Base-by-base conservation (phyloP, 345 rosid genomes). In the Euclidium syriacum region DNA sequence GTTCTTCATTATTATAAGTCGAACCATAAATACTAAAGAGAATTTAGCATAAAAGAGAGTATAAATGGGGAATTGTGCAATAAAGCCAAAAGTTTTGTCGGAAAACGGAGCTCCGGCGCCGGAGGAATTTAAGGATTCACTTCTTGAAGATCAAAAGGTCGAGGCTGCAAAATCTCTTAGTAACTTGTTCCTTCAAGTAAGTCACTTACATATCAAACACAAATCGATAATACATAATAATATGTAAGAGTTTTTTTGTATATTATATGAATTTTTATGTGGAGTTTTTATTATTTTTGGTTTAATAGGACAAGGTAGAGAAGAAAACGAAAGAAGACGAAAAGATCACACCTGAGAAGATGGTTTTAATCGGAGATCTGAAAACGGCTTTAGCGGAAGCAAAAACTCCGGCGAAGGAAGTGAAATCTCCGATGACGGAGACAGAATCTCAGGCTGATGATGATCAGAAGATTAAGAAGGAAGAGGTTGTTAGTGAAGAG, bases 61-160 rank as follows among this genome's bases (percentile, higher is more conserved):
- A 51, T 2, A 69, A n/a, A n/a, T 61, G 73, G 73, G 73, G 26
- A 69, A 69, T 20, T 70, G 74, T 52, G 68, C 40, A 52, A 55
- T 70, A 19, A 62, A 70, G 47, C 74, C 74, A 15, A 53, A 35
- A 36, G 50, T 53, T 19, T 35, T 70, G 68, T 61, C 42, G 4
- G 68, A 25, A n/a, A 7, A 12, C 7, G 34, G 63, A 61, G 74
- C 51, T 44, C 74, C 57, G 43, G 63, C 62, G 5, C 68, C 68
- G 19, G 63, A 70, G 2, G 68, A 70, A 33, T 43, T 47, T 20
- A 47, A 53, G 55, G 54, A 20, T 36, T 46, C 68, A 61, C 49
- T 70, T 52, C 68, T 53, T 11, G 63, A 53, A 53, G 49, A 70
- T 39, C 36, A 70, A 2, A 70, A 62, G 56, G 41, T 36, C 10